phyloP scores from a whole-genome alignment of 495 filamentous ascomycete species.

The Baudoinia panamericana region DNA sequence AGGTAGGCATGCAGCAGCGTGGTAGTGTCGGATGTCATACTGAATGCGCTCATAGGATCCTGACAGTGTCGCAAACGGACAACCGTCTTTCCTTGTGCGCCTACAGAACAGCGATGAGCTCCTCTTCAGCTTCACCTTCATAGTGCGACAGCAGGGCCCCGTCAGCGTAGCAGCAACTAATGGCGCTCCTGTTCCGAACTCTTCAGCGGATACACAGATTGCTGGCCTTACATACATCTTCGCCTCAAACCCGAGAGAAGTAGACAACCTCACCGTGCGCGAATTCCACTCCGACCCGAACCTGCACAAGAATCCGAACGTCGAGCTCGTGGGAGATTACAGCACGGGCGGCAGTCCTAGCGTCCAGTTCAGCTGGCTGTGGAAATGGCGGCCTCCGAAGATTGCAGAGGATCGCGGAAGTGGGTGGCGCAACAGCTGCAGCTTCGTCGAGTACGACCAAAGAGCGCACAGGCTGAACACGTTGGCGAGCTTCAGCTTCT shows the following conservation, averaged over 20 bases:
- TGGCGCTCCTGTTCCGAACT: conserved; percentile 29
- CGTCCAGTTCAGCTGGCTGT: conserved; percentile 86
- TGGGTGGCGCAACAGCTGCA: conserved; percentile 92
- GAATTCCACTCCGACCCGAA: conserved; percentile 97
- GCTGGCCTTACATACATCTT: conserved; percentile 88
- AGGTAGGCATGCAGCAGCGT: conserved; percentile 40
- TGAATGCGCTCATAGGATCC: conserved; percentile 55
- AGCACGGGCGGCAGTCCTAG: conserved; percentile 65
- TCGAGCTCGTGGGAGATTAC: conserved; percentile 81
- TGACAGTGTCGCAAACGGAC: conserved; percentile 44
- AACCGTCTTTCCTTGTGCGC: conserved; percentile 71
- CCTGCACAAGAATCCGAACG: conserved; percentile 91
- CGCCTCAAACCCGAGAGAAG: conserved; percentile 67
- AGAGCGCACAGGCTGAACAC: conserved; percentile 78
- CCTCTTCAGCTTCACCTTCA: conserved; percentile 80
- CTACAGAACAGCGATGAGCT: conserved; percentile 83
- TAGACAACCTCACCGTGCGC: conserved; percentile 84
- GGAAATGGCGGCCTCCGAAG: conserved; percentile 93
- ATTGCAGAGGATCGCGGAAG: conserved; percentile 66
- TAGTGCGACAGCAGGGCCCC: conserved; percentile 49
- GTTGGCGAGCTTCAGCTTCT: conserved; percentile 84
- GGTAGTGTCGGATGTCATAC: neutral
- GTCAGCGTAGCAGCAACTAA: conserved; percentile 30
- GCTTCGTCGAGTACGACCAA: conserved; percentile 91
- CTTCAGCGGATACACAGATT: conserved; percentile 51